phyloP scores from a whole-genome alignment of 2,329 filamentous ascomycete genomes.

The Fusarium temperatum region DNA sequence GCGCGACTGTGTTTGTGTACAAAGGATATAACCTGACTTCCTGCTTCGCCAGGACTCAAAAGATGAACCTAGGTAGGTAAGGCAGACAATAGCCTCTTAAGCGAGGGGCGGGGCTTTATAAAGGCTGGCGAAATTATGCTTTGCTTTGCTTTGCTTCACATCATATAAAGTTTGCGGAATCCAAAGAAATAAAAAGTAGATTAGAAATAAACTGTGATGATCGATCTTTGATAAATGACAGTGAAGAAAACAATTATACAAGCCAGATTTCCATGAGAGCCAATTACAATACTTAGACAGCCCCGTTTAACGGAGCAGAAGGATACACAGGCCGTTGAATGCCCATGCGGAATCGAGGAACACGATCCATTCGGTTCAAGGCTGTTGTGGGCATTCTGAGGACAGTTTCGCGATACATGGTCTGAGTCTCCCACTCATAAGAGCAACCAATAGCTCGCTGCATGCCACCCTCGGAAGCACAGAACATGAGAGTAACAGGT shows the following conservation, averaged over 20 bases:
- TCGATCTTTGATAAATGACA: neutral
- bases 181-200: neutral
- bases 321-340: slow-evolving; percentile 35
- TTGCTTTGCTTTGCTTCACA: neutral
- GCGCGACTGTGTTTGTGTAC: neutral
- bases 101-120: neutral
- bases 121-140: neutral
- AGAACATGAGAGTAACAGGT: slow-evolving; percentile 41
- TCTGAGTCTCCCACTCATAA: slow-evolving; percentile 42
- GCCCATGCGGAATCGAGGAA: slow-evolving; percentile 39
- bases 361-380: slow-evolving; percentile 39
- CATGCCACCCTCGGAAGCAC: slow-evolving; percentile 42
- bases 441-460: slow-evolving; percentile 41
- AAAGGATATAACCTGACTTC: neutral
- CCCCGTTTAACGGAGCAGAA: slow-evolving; percentile 19
- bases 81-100: neutral
- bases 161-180: neutral
- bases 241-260: neutral
- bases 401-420: slow-evolving; percentile 42
- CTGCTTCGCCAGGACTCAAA: neutral
- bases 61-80: neutral
- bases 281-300: slow-evolving; percentile 8
- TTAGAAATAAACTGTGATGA: neutral
- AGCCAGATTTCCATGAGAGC: neutral
- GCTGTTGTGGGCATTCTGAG: slow-evolving; percentile 36